A percentile compares a stretch with the other conserved stretches of the same genome.
phyloP scores from a whole-genome alignment of 129 eudicot genomes.

The Silybum marianum region DNA sequence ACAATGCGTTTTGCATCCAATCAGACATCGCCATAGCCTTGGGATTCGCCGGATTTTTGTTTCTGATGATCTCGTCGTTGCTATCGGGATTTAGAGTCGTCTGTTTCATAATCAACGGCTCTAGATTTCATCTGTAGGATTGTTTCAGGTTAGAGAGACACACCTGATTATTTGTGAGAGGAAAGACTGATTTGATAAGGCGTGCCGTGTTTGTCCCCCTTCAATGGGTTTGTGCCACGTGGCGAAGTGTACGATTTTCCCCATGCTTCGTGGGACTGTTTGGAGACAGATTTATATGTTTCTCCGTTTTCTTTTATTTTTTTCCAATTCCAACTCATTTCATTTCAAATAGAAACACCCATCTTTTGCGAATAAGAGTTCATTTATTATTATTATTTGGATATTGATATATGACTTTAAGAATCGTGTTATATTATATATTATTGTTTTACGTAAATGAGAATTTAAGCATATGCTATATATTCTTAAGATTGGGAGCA shows the following conservation, averaged over 20 bases:
- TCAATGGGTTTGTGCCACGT: conserved; percentile 31
- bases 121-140: conserved; percentile 60
- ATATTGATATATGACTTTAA: too few relatives aligned
- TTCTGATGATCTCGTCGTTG: conserved; percentile 54
- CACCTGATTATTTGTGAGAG: conserved; percentile 17
- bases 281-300: background rate
- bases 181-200: conserved; percentile 14
- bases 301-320: background rate
- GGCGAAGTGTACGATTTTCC: conserved; percentile 7
- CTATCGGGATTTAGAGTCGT: conserved; percentile 77
- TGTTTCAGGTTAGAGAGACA: background rate
- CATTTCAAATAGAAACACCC: background rate
- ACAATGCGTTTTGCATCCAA: conserved; percentile 59
- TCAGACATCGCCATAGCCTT: conserved; percentile 61
- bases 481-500: too few relatives aligned
- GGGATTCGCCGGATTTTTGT: conserved; percentile 74
- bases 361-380: background rate
- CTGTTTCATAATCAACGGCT: conserved; percentile 62
- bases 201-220: conserved; percentile 7
- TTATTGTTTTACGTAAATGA: too few relatives aligned
- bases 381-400: too few relatives aligned
- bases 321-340: too few relatives aligned
- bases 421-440: too few relatives aligned
- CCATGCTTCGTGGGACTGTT: conserved; percentile 9
- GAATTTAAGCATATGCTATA: too few relatives aligned